Evolutionary conservation across 495 filamentous ascomycete genomes (phyloP).

Genomic region (Xylaria scruposa): DNA sequence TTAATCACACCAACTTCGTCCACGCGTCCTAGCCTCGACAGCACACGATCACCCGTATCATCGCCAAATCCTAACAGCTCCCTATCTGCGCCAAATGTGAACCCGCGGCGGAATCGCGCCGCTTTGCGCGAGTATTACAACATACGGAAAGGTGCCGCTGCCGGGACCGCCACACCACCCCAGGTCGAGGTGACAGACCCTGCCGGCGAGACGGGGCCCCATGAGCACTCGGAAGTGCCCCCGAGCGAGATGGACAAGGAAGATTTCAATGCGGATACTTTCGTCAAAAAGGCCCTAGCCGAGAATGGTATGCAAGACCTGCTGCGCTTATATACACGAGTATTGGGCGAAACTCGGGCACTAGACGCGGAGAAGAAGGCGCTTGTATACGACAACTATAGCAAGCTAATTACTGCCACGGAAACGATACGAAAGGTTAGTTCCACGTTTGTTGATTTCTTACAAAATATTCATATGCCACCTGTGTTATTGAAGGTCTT

Average conservation of each 20-base stretch:
- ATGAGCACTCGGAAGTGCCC: conserved; percentile 44
- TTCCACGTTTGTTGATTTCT: neutral
- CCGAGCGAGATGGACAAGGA: conserved; percentile 62
- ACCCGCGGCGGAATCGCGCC: conserved; percentile 61
- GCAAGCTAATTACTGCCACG: conserved; percentile 91
- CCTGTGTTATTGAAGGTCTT: neutral
- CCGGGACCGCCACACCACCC: conserved; percentile 36
- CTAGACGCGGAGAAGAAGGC: conserved; percentile 96
- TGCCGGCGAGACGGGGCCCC: conserved; percentile 33
- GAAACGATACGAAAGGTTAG: conserved; percentile 84
- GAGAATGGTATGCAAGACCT: conserved; percentile 69
- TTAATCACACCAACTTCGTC: conserved; percentile 70
- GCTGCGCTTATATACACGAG: conserved; percentile 65
- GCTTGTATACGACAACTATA: conserved; percentile 97
- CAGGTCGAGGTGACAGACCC: conserved; percentile 50
- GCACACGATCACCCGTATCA: conserved; percentile 56
- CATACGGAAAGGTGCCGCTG: conserved; percentile 60
- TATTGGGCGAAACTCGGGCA: conserved; percentile 80
- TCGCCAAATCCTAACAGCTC: conserved; percentile 61
- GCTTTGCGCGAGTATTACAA: conserved; percentile 96
- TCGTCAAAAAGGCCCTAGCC: conserved; percentile 68
- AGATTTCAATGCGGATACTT: conserved; percentile 62
- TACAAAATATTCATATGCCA: neutral
- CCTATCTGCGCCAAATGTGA: conserved; percentile 54
- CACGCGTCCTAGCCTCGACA: conserved; percentile 75